phyloP scores from a whole-genome alignment of 768 basidiomycete genomes.

The Termitomyces sp. region DNA sequence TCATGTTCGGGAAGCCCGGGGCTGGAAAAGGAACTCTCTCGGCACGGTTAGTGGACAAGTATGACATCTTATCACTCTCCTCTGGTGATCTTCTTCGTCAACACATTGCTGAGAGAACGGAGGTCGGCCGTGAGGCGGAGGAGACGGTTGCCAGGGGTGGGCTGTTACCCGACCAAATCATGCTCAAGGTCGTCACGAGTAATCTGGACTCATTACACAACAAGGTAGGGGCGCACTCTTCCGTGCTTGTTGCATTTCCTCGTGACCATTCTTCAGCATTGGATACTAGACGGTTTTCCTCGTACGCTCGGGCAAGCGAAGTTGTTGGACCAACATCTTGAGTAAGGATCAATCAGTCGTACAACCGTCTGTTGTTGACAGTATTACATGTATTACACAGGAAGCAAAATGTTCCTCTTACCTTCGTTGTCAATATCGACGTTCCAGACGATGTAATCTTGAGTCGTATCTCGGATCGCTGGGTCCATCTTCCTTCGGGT shows the following conservation, averaged over 20 bases:
- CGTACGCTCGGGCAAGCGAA: conserved; percentile 82
- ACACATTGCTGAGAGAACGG: conserved; percentile 74
- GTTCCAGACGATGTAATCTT: conserved; percentile 87
- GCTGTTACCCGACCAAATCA: conserved; percentile 72
- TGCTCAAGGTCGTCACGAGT: conserved; percentile 71
- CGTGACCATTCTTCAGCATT: conserved; percentile 48
- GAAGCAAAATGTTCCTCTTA: conserved; percentile 59
- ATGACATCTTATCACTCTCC: conserved; percentile 72
- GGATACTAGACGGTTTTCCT: conserved; percentile 93
- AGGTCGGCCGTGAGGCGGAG: conserved; percentile 70
- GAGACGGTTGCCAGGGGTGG: conserved; percentile 75
- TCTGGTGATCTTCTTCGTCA: conserved; percentile 84
- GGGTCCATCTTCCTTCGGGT: conserved; percentile 84
- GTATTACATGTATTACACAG: conserved; percentile 29
- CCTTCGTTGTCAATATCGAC: conserved; percentile 79
- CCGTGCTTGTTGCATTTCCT: background rate
- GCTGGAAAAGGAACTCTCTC: conserved; percentile 85
- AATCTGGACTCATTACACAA: conserved; percentile 63
- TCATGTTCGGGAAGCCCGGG: conserved; percentile 80
- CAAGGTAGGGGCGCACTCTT: conserved; percentile 41
- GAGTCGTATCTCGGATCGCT: conserved; percentile 83
- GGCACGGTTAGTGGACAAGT: conserved; percentile 70
- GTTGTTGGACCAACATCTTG: conserved; percentile 71
- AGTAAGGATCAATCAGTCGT: conserved; percentile 33
- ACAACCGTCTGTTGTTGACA: conserved; percentile 2